phyloP scores from a whole-genome alignment of 2,329 filamentous ascomycete genomes.

The Xylaria sp. region DNA sequence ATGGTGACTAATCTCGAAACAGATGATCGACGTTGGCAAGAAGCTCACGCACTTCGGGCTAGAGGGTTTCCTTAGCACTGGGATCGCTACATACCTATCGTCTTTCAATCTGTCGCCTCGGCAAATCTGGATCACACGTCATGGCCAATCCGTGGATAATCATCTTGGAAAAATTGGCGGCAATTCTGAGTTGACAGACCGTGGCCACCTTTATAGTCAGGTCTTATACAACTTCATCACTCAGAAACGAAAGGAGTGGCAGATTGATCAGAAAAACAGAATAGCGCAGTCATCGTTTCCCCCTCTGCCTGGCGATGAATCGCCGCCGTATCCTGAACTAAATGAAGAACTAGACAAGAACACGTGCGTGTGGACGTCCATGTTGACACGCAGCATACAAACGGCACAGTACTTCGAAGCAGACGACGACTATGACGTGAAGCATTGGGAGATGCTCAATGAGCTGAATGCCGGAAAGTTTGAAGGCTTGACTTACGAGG shows the following conservation, averaged over 20 bases:
- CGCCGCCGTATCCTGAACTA: slow-evolving; percentile 91
- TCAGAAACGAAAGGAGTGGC: slow-evolving; percentile 79
- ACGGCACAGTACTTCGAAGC: slow-evolving; percentile 86
- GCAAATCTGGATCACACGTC: slow-evolving; percentile 97
- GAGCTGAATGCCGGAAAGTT: slow-evolving; percentile 93
- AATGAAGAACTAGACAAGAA: slow-evolving; percentile 76
- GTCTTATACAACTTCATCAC: slow-evolving; percentile 86
- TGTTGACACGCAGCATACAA: slow-evolving; percentile 88
- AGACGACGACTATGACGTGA: slow-evolving; percentile 94
- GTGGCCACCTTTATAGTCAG: slow-evolving; percentile 78
- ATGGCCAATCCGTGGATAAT: slow-evolving; percentile 91
- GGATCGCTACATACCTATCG: slow-evolving; percentile 91
- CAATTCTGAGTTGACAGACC: slow-evolving; percentile 78
- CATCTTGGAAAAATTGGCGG: slow-evolving; percentile 87
- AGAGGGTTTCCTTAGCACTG: slow-evolving; percentile 87
- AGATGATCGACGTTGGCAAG: slow-evolving; percentile 96
- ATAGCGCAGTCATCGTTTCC: slow-evolving; percentile 80
- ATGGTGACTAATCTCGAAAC: slow-evolving; percentile 34
- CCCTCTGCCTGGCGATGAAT: slow-evolving; percentile 88
- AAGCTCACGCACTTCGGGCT: slow-evolving; percentile 92
- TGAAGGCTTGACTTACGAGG: slow-evolving; percentile 92
- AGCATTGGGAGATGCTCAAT: slow-evolving; percentile 97
- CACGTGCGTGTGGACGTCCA: slow-evolving; percentile 98
- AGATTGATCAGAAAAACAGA: slow-evolving; percentile 80
- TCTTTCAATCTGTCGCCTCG: slow-evolving; percentile 96